These are phyloP conservation scores for Mesotaenium endlicherianum DNA, from an alignment of 139 green algal genomes.

Conservation along the genomic window DNA sequence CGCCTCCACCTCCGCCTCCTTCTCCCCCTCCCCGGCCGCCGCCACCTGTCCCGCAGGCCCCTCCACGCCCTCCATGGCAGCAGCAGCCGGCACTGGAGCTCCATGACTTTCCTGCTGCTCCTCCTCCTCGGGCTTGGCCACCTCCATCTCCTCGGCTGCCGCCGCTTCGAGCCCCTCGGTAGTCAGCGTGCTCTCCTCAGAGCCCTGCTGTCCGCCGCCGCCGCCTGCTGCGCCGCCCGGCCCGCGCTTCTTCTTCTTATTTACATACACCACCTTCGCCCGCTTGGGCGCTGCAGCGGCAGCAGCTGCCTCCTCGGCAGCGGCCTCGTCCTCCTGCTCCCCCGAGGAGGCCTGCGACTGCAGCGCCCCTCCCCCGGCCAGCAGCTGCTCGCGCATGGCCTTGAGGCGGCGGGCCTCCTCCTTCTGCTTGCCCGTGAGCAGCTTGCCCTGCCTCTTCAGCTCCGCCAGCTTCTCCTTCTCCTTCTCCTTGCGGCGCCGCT, in stretches of 20 bases:
- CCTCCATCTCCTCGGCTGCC: background rate
- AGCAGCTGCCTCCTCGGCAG: constrained; percentile 66
- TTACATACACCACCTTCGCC: constrained; percentile 53
- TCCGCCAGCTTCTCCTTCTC: constrained; percentile 73
- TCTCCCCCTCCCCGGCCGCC: constrained; percentile 18
- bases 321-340: constrained; percentile 67
- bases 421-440: constrained; percentile 88
- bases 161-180: background rate
- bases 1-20: background rate
- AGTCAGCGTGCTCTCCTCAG: background rate
- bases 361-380: too few species aligned
- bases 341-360: background rate
- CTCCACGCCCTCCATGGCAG: background rate
- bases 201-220: background rate
- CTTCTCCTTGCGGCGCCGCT: constrained; percentile 59
- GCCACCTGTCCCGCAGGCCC: background rate
- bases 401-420: constrained; percentile 82
- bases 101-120: constrained; percentile 1
- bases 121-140: constrained; percentile 40
- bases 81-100: background rate
- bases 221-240: constrained; percentile 33
- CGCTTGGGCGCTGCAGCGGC: constrained; percentile 51
- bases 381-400: constrained; percentile 78
- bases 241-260: constrained; percentile 16
- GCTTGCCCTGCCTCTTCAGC: constrained; percentile 62